Base-by-base conservation (phyloP, 2,329 filamentous ascomycete species). In the Thelonectria blattea region DNA sequence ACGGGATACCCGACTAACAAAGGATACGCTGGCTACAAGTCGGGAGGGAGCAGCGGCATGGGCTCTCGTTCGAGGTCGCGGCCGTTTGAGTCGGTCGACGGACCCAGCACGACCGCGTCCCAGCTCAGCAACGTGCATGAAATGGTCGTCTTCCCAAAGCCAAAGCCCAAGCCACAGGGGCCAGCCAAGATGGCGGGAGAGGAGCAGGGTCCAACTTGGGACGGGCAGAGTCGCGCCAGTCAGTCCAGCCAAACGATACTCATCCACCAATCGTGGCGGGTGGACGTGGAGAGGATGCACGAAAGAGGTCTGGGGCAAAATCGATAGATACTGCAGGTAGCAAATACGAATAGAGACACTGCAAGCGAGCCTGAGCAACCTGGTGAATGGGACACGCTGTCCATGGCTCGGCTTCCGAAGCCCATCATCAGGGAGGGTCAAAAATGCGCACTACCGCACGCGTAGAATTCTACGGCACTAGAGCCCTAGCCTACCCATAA, bases 191-290 rank as follows among this genome's bases (percentile, higher is more conserved):
- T 22, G n/a, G 30, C 57, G 5, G 37, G 50, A 3, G 50, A 54
- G 8, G 57, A 55, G 12, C 54, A 61, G 11, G 58, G 53, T 10
- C 24, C 20, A 30, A 56, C 66, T 2, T 68, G 66, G 66, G 66
- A 68, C 47, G 57, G 58, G 9, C 63, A 67, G 45, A 69, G 67
- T 50, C 67, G 60, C 15, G 68, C 61, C 15, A 70, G 68, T 30
- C 65, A 71, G 27, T 67, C 69, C 8, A 72, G 70, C 32, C 71
- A 72, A 22, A 72, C 65, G 42, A 71, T 72, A 47, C 58, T 72
- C 11, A 71, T 72, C 34, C 66, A 72, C 7, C 69, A 70, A 56
- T 69, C 69, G 17, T 72, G 70, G 71, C 62, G 70, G 14, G 68
- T 72, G 5, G 70, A 72, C n/a, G 49, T 70, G 22, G 61, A 72